Conservation (phyloP, 306 rosid species). For the Vigna radiata region DNA sequence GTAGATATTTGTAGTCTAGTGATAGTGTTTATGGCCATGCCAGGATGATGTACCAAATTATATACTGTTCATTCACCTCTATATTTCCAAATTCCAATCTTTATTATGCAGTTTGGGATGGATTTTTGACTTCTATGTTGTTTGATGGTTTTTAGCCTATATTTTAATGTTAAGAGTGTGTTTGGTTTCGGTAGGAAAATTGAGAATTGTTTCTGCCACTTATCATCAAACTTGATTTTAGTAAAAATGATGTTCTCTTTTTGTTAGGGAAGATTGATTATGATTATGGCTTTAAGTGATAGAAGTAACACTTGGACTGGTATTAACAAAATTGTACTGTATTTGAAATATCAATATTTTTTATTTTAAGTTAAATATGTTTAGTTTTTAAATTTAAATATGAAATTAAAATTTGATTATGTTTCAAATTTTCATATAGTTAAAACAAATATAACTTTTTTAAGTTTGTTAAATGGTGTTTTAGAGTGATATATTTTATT, state of each 20-base stretch:
- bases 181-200: background rate
- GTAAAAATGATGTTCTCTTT: background rate
- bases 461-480: too few species aligned
- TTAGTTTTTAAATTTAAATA: too few species aligned
- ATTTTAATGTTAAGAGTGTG: background rate
- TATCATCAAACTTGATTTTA: background rate
- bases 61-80: conserved; percentile 13
- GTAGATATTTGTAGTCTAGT: conserved; percentile 52
- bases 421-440: too few species aligned
- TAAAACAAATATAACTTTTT: too few species aligned
- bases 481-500: too few species aligned
- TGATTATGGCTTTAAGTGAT: background rate
- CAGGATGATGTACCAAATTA: conserved; percentile 22
- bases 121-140: conserved; percentile 23
- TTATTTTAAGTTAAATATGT: too few species aligned
- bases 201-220: background rate
- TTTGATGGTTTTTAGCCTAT: conserved; percentile 25
- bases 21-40: background rate
- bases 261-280: background rate
- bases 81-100: conserved; percentile 18
- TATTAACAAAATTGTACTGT: background rate
- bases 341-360: too few species aligned
- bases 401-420: too few species aligned
- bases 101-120: conserved; percentile 28
- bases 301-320: background rate